Evolutionary conservation across 345 rosid species (phyloP).

Genomic region (Salix purpurea): DNA sequence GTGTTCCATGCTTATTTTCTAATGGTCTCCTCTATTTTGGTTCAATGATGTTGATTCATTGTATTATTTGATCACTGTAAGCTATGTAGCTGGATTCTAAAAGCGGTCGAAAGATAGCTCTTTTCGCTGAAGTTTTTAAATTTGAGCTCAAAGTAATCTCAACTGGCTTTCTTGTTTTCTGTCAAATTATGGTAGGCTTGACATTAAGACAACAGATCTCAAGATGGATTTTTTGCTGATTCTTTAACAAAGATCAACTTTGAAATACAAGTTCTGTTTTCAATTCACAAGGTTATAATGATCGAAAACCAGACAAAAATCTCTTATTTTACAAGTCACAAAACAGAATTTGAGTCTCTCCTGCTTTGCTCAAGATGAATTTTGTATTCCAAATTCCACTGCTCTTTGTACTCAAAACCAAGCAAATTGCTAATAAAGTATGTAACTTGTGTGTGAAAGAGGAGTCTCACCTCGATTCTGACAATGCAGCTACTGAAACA

Average conservation of each 20-base stretch:
- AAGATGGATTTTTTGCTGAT: conserved; percentile 14
- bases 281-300: background rate
- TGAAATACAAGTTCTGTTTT: background rate
- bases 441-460: background rate
- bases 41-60: background rate
- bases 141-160: background rate
- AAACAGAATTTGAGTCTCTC: background rate
- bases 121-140: background rate
- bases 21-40: conserved; percentile 11
- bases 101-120: background rate
- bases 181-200: background rate
- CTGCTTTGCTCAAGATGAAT: background rate
- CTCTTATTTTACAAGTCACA: background rate
- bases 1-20: background rate
- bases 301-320: background rate
- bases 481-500: conserved; percentile 56
- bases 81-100: background rate
- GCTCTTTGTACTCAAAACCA: background rate
- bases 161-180: background rate
- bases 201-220: conserved; percentile 16
- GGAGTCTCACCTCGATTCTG: background rate
- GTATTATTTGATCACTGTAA: background rate
- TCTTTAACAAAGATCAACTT: background rate
- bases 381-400: background rate
- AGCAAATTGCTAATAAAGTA: conserved; percentile 3